phyloP scores from a whole-genome alignment of 257 asterid genomes.

The Solanum medicagineum region DNA sequence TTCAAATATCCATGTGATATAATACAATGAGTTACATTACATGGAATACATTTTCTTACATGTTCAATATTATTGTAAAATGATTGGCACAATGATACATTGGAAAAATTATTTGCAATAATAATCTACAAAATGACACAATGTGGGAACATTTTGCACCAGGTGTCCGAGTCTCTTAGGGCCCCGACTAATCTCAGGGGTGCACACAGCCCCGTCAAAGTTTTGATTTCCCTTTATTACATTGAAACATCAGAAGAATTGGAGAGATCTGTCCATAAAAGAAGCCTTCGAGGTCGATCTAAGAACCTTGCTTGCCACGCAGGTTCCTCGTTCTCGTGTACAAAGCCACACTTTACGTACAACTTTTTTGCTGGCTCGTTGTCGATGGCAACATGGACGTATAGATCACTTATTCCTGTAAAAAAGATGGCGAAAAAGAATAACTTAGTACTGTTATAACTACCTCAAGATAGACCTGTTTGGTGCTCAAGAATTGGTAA shows the following conservation, averaged over 20 bases:
- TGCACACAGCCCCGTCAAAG: too few species aligned
- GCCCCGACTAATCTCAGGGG: too few species aligned
- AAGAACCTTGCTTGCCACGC: conserved; percentile 92
- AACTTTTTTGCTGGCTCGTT: conserved; percentile 75
- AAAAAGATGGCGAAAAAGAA: background rate
- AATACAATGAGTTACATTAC: background rate
- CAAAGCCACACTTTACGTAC: conserved; percentile 75
- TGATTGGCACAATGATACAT: background rate
- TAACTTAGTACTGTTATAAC: background rate
- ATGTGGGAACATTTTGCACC: background rate
- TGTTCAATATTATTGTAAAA: background rate
- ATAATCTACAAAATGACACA: background rate
- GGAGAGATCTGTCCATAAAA: conserved; percentile 73
- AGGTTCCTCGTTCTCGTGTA: conserved; percentile 76
- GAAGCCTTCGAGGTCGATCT: conserved; percentile 84
- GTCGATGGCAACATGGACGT: conserved; percentile 86
- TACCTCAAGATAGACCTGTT: background rate
- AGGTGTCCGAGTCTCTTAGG: too few species aligned
- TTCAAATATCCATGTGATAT: background rate
- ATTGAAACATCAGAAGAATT: conserved; percentile 28
- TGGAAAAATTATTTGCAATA: background rate
- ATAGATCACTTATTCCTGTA: conserved; percentile 84
- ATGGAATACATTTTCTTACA: background rate
- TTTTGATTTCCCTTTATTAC: background rate
- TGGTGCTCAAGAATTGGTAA: background rate